Evolutionary conservation across 208 protist species (phyloP).

Genomic region (Trypanosoma vivax): DNA sequence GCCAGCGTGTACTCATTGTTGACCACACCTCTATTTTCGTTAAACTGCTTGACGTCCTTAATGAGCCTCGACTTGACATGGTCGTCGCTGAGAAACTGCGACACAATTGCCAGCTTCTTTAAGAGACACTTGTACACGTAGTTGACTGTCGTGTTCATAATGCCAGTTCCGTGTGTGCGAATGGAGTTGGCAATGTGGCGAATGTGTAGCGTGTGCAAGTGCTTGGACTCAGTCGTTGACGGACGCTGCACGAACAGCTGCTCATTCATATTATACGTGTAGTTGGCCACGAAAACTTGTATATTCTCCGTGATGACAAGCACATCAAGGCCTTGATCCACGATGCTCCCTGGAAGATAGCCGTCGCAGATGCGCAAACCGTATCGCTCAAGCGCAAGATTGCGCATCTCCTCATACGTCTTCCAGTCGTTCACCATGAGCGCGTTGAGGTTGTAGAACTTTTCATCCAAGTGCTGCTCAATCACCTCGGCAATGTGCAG

Average conservation of each 20-base stretch:
- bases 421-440: constrained; percentile 93
- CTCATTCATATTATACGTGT: constrained; percentile 97
- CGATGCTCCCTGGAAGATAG: constrained; percentile 88
- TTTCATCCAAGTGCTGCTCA: constrained; percentile 89
- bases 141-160: constrained; percentile 98
- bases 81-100: constrained; percentile 96
- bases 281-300: constrained; percentile 94
- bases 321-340: constrained; percentile 95
- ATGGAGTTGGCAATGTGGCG: constrained; percentile 96
- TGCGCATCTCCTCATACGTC: constrained; percentile 95
- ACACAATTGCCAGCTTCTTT: constrained; percentile 92
- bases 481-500: constrained; percentile 73
- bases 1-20: constrained; percentile 86
- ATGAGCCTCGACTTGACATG: constrained; percentile 91
- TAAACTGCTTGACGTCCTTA: constrained; percentile 63
- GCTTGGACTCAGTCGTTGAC: constrained; percentile 72
- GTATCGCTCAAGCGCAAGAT: constrained; percentile 89
- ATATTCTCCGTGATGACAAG: constrained; percentile 97
- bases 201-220: constrained; percentile 94
- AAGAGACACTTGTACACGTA: constrained; percentile 95
- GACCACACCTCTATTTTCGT: constrained; percentile 51
- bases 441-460: constrained; percentile 97
- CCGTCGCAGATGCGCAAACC: constrained; percentile 83
- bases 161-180: constrained; percentile 95
- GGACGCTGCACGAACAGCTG: constrained; percentile 94